Base-by-base conservation (phyloP, 768 basidiomycete genomes). In the Kwoniella botswanensis region DNA sequence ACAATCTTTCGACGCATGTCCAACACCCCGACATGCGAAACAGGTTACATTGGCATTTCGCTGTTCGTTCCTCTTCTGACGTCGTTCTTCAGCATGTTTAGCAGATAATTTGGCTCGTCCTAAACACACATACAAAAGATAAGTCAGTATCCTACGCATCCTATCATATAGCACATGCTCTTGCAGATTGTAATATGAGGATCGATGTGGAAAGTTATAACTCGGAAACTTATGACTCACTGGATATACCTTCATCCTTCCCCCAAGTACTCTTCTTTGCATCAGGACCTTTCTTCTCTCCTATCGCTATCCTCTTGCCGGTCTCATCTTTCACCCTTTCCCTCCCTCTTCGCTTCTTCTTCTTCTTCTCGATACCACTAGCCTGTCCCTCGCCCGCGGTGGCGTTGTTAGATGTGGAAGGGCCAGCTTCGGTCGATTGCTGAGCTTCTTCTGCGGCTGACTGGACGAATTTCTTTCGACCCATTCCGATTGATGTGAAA, bases 1-100 rank as follows among this genome's bases (percentile, higher is more conserved):
- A 79, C 94, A 98, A 67, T 93, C 88, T 80, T 86, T 89, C 3
- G 93, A 93, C 1, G 90, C 86, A 78, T 98, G 94, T 0, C 94
- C 94, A 71, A 86, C 88, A 77, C 89, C 86, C 63, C 94, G 88
- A 85, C 94, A 98, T 2, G 91, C 91, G 82, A 94, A 95, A 80
- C 94, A 97, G 6, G 88, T 89, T 1, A 64, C 63, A 22, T 57
- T 57, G 18, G 86, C 84, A 13, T 86, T 74, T 54, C 88, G 88
- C 58, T 90, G 88, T 2, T 87, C 79, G 62, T 88, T 87, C 46
- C 93, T 89, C 73, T 88, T 87, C 63, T 89, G 78, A 15, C 93
- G 87, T 60, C 94, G 86, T 21, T 84, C 76, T 78, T 95, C 93
- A 0, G 85, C 81, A 21, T 84, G 83, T 63, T 82, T 60, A 24